Percentiles rank a stretch among this genome's conserved stretches.
phyloP scores from a whole-genome alignment of 2,329 filamentous ascomycete species.

The Hymenotorrendiella dingleyae region DNA sequence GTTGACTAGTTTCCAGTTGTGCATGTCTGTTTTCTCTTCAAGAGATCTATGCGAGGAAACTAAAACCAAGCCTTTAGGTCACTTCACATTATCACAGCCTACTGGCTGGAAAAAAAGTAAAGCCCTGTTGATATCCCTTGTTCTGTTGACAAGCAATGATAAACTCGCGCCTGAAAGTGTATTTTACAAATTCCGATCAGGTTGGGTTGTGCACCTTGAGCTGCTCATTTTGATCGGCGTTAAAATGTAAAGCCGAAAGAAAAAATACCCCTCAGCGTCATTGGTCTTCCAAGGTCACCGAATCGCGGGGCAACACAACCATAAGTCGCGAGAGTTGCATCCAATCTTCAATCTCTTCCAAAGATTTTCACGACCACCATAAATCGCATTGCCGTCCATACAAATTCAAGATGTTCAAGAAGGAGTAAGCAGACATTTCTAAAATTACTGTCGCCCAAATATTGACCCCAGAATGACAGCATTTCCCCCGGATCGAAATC shows the following conservation, averaged over 20 bases:
- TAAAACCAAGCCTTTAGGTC: too few relatives aligned
- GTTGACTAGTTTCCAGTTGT: too few relatives aligned
- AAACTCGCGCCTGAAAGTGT: too few relatives aligned
- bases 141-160: too few relatives aligned
- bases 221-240: background rate
- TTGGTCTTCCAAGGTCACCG: conserved; percentile 9
- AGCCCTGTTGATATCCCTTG: too few relatives aligned
- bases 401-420: conserved; percentile 72
- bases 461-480: conserved; percentile 39
- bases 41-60: too few relatives aligned
- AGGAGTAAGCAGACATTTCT: conserved; percentile 61
- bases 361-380: background rate
- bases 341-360: background rate
- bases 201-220: too few relatives aligned
- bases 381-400: background rate
- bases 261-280: conserved; percentile 6
- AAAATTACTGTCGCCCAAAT: background rate
- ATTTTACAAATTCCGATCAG: too few relatives aligned
- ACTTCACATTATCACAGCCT: too few relatives aligned
- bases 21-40: too few relatives aligned
- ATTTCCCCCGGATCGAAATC: conserved; percentile 76
- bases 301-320: conserved; percentile 18
- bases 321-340: background rate
- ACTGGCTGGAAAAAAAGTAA: too few relatives aligned
- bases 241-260: background rate